Evolutionary conservation across 371 early-diverging fungal species (phyloP).

Genomic region (Mucor mucedo): DNA sequence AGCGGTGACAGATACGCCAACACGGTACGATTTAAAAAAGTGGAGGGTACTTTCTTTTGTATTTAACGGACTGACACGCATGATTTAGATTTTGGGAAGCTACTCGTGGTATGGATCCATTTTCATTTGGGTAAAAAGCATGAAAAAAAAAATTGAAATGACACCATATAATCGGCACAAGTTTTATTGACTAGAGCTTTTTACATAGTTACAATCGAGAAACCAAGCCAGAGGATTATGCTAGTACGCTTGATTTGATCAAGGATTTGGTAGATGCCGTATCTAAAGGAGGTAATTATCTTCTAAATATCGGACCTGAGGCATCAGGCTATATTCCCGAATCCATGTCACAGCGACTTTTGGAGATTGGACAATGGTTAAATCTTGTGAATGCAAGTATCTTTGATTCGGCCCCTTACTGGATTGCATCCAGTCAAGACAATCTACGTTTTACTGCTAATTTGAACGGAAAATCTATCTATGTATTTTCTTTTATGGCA

Average conservation of each 20-base stretch:
- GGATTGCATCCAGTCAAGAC: conserved; percentile 11
- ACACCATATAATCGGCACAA: too few relatives aligned
- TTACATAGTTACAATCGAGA: conserved; percentile 27
- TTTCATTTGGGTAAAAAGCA: conserved; percentile 32
- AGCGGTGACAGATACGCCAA: conserved; percentile 16
- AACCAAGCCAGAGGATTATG: conserved; percentile 34
- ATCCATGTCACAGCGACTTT: conserved; percentile 22
- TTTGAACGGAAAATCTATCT: conserved; percentile 24
- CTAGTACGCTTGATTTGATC: conserved; percentile 24
- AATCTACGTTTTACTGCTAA: conserved; percentile 26
- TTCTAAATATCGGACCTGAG: conserved; percentile 43
- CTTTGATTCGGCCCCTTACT: conserved; percentile 18
- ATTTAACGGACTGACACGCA: background rate
- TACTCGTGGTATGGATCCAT: conserved; percentile 47
- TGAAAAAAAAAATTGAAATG: too few relatives aligned
- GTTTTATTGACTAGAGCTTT: too few relatives aligned
- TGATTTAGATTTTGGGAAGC: conserved; percentile 39
- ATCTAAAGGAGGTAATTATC: conserved; percentile 35
- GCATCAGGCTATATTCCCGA: conserved; percentile 24
- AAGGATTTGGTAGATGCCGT: conserved; percentile 34
- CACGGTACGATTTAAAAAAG: conserved; percentile 1
- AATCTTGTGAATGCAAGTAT: conserved; percentile 11
- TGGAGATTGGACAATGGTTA: conserved; percentile 33
- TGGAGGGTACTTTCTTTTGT: too few relatives aligned
- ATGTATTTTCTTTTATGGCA: conserved; percentile 23